phyloP scores from a whole-genome alignment of 2,329 filamentous ascomycete species.

The Calonectria multiphialidica region DNA sequence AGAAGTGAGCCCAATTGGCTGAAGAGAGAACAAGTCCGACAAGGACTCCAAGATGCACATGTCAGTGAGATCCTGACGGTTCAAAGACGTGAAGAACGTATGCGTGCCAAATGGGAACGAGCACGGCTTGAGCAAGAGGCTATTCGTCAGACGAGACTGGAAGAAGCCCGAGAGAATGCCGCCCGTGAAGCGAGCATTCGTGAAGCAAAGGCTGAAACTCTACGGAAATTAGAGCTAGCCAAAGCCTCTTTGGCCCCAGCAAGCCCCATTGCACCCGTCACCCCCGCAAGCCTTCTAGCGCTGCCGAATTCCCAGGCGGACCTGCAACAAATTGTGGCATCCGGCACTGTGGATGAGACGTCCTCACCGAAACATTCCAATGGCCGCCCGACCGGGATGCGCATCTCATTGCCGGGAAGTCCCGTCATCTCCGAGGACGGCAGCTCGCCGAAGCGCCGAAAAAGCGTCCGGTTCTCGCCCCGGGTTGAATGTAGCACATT shows the following conservation, averaged over 20 bases:
- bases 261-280: slow-evolving; percentile 53
- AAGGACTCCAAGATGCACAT: slow-evolving; percentile 71
- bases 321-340: not conserved
- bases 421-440: slow-evolving; percentile 26
- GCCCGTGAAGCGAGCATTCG: slow-evolving; percentile 30
- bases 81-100: slow-evolving; percentile 82
- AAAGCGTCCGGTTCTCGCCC: slow-evolving; percentile 79
- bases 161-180: slow-evolving; percentile 55
- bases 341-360: not conserved
- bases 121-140: slow-evolving; percentile 89
- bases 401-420: slow-evolving; percentile 23
- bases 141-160: slow-evolving; percentile 75
- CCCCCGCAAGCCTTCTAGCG: slow-evolving; percentile 54
- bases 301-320: slow-evolving; percentile 10
- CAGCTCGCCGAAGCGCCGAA: slow-evolving; percentile 58
- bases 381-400: not conserved
- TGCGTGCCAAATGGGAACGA: slow-evolving; percentile 89
- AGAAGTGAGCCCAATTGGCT: slow-evolving; percentile 96
- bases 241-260: slow-evolving; percentile 11
- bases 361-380: not conserved
- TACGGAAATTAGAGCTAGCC: slow-evolving; percentile 17
- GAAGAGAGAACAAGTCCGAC: slow-evolving; percentile 81
- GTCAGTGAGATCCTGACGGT: slow-evolving; percentile 88
- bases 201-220: slow-evolving; percentile 16
- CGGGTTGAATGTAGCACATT: slow-evolving; percentile 75